Evolutionary conservation across 2,329 filamentous ascomycete genomes (phyloP).

Genomic region (Gaeumannomyces tritici): DNA sequence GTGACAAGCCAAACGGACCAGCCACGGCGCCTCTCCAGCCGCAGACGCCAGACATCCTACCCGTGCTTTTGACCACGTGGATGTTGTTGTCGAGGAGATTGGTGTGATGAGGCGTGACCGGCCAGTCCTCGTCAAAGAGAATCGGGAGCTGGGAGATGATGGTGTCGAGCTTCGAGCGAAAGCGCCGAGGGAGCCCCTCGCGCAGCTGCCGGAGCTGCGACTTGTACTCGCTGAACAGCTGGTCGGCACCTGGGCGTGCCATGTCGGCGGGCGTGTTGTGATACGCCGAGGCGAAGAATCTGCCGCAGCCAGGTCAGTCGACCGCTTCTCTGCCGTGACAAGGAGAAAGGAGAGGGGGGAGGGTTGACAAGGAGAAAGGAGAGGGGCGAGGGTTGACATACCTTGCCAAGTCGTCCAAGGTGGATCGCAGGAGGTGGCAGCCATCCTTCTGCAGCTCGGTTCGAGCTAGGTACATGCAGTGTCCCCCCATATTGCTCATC

Average conservation of each 20-base stretch:
- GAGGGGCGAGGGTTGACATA: background rate
- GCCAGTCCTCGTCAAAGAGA: slow-evolving; percentile 8
- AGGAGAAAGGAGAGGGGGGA: too few relatives aligned
- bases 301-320: too few relatives aligned
- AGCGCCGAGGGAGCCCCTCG: slow-evolving; percentile 8
- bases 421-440: too few relatives aligned
- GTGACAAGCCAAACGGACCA: slow-evolving; percentile 11
- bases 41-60: slow-evolving; percentile 9
- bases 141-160: slow-evolving; percentile 7
- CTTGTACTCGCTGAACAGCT: slow-evolving; percentile 7
- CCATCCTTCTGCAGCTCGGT: too few relatives aligned
- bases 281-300: background rate
- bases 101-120: slow-evolving; percentile 9
- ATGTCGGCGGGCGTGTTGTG: background rate
- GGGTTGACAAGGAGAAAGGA: background rate
- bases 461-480: too few relatives aligned
- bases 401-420: too few relatives aligned
- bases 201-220: slow-evolving; percentile 5
- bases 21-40: slow-evolving; percentile 10
- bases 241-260: background rate
- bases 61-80: slow-evolving; percentile 9
- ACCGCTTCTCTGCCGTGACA: too few relatives aligned
- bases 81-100: slow-evolving; percentile 13
- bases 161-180: slow-evolving; percentile 6
- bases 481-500: too few relatives aligned